Evolutionary conservation across 352 stramenopile genomes (phyloP).

Genomic region (Pythium phragmitis): DNA sequence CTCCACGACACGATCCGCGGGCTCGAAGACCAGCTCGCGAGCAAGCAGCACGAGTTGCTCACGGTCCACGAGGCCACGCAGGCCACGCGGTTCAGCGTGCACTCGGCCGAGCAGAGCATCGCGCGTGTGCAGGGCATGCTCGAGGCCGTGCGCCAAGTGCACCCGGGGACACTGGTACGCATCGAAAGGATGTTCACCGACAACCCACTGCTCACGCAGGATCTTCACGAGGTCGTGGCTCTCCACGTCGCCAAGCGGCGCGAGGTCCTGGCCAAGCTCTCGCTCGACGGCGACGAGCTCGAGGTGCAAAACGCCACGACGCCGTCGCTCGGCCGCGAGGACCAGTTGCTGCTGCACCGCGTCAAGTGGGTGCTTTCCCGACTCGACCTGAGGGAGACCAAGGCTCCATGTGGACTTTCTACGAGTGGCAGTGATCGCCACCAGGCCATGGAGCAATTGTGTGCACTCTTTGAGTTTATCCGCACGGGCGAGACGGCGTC

Average conservation of each 20-base stretch:
- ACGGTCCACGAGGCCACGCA: slow-evolving; percentile 60
- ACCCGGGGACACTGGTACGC: slow-evolving; percentile 63
- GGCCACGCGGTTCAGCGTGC: slow-evolving; percentile 62
- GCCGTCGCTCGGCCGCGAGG: slow-evolving; percentile 30
- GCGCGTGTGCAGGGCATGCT: slow-evolving; percentile 68
- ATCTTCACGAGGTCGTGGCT: slow-evolving; percentile 59
- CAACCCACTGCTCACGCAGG: slow-evolving; percentile 61
- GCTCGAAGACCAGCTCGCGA: slow-evolving; percentile 52
- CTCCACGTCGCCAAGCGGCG: slow-evolving; percentile 46
- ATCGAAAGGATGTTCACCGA: slow-evolving; percentile 71
- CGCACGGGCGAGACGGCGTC: slow-evolving; percentile 44
- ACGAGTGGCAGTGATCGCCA: slow-evolving; percentile 2
- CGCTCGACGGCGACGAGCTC: slow-evolving; percentile 53
- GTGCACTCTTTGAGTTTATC: slow-evolving; percentile 76
- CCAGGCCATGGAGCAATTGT: slow-evolving; percentile 56
- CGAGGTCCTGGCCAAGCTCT: slow-evolving; percentile 51
- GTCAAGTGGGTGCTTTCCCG: slow-evolving; percentile 81
- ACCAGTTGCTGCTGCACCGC: slow-evolving; percentile 68
- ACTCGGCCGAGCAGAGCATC: slow-evolving; percentile 74
- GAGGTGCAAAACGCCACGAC: slow-evolving; percentile 43
- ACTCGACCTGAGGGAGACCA: slow-evolving; percentile 42
- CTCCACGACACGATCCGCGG: slow-evolving; percentile 55
- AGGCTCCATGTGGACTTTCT: not conserved
- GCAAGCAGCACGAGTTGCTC: slow-evolving; percentile 70
- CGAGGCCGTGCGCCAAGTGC: slow-evolving; percentile 61